Evolutionary conservation across 305 asterid genomes (phyloP).

Genomic region (Fraxinus nigra): DNA sequence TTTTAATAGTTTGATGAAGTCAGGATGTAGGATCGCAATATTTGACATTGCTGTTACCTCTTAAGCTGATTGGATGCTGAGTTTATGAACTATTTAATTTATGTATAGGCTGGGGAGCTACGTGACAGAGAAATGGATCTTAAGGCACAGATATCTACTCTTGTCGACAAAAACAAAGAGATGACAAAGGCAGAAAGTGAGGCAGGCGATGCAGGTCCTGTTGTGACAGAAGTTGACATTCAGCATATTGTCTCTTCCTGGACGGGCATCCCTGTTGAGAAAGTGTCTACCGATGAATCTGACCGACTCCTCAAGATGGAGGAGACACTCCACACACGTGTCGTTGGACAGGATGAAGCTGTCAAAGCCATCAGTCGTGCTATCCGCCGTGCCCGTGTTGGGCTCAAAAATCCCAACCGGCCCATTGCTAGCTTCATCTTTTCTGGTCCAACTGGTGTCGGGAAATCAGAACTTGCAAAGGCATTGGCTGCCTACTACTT

Average conservation of each 20-base stretch:
- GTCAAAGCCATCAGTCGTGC: constrained; percentile 93
- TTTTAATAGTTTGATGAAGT: neutral
- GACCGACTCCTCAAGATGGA: constrained; percentile 97
- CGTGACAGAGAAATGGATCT: constrained; percentile 97
- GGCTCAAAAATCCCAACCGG: constrained; percentile 89
- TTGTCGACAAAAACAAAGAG: constrained; percentile 83
- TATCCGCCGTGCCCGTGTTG: constrained; percentile 96
- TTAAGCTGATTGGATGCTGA: neutral
- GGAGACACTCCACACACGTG: constrained; percentile 82
- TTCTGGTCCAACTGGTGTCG: constrained; percentile 97
- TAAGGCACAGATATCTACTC: constrained; percentile 78
- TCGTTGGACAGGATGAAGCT: constrained; percentile 94
- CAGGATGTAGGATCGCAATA: neutral
- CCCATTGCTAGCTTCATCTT: constrained; percentile 98
- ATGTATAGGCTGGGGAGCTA: constrained; percentile 77
- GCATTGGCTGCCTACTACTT: constrained; percentile 91
- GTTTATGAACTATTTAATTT: constrained; percentile 3
- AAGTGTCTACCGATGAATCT: constrained; percentile 87
- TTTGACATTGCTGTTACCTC: neutral
- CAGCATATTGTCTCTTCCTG: constrained; percentile 93
- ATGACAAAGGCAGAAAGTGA: constrained; percentile 88
- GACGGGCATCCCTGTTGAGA: constrained; percentile 97
- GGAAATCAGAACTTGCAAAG: constrained; percentile 92
- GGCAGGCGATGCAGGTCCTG: constrained; percentile 78
- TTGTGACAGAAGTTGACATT: constrained; percentile 88